Evolutionary conservation across 2,329 filamentous ascomycete species (phyloP), one percentile per base, ranked within the genome.

Genomic region (Diaporthe aspalathi): DNA sequence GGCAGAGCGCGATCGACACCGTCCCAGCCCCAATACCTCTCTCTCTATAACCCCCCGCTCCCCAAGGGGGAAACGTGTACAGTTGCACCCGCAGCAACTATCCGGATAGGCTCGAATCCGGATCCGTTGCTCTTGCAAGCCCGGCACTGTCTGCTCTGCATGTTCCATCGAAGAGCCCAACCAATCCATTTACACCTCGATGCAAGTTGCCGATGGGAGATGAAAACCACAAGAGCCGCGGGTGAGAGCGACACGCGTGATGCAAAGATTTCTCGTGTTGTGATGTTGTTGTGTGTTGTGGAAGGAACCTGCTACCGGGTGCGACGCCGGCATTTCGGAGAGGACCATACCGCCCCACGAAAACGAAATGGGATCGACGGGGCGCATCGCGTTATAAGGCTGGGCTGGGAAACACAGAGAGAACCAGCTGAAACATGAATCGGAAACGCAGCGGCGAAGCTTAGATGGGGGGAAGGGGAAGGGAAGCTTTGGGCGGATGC

Each of bases 371-470:
- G 43, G 60, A 65, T 65, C 60, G 60, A 65, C 60, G 27, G n/a
- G n/a, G 27, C 29, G 45, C 60, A 63, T 63, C 57, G 40, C 27
- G n/a, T 56, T 60, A 62, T 65, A 50, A 65, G 60, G 60, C 60
- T 65, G 60, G 29, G 20, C 35, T 38, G 35, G 35, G 35, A 11
- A 12, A 12, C 5, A 38, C 5, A 11, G 2, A 7, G 12, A 20
- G 16, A 27, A 60, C n/a, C n/a, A 50, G 29, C 60, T 65, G 60
- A 65, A 65, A 65, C 60, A 24, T n/a, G 60, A 22, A 65, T 65
- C 45, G 45, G 45, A 65, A 65, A 65, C 60, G 60, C 4, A 38
- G 17, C n/a, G 43, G 29, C 9, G 38, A n/a, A 50, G 60, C 60
- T 50, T 65, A n/a, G n/a, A n/a, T n/a, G n/a, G n/a, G n/a, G n/a